Evolutionary conservation across 371 early-diverging fungal genomes (phyloP).

Genomic region (Syncephalastrum racemosum): DNA sequence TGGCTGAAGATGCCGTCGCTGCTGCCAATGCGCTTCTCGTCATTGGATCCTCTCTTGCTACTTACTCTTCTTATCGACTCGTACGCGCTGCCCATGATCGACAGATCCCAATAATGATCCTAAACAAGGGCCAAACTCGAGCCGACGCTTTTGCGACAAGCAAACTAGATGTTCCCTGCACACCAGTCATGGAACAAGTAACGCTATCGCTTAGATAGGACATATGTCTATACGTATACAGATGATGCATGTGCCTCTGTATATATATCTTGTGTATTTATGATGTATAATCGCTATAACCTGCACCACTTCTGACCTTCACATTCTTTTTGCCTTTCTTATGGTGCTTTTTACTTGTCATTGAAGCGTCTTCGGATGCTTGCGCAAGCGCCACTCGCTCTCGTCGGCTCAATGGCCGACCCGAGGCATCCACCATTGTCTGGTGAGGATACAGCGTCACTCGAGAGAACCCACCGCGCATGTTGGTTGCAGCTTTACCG

Average conservation of each 20-base stretch:
- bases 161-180: conserved; percentile 56
- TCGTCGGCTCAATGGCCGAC: conserved; percentile 40
- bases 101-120: conserved; percentile 62
- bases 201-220: no score
- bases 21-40: conserved; percentile 65
- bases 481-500: conserved; percentile 43
- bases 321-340: conserved; percentile 84
- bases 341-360: conserved; percentile 63
- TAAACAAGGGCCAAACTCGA: conserved; percentile 78
- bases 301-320: conserved; percentile 69
- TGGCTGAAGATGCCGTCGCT: conserved; percentile 56
- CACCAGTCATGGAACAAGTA: conserved; percentile 25
- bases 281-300: conserved; percentile 30
- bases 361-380: conserved; percentile 27
- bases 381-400: conserved; percentile 47
- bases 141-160: conserved; percentile 66
- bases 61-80: conserved; percentile 81
- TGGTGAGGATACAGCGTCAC: conserved; percentile 67
- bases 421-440: conserved; percentile 48
- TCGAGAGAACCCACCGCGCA: conserved; percentile 48
- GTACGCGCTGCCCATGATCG: conserved; percentile 60
- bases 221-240: no score
- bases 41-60: conserved; percentile 80
- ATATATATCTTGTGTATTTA: not conserved
- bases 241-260: no score